Conservation (phyloP, 306 rosid species). For the Lathyrus tuberosus region DNA sequence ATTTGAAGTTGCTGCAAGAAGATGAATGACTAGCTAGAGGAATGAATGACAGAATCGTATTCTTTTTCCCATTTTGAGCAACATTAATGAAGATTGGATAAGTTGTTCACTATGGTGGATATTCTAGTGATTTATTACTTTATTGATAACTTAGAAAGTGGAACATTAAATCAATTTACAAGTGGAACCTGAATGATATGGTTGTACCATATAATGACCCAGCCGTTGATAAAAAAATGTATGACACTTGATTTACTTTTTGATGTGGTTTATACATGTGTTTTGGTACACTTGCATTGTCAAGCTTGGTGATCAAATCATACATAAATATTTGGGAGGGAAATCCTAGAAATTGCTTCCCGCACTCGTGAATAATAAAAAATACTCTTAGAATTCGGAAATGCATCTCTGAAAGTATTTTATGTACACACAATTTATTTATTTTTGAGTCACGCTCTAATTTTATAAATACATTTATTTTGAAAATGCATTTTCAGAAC, state of each 20-base stretch:
- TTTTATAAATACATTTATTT: too few relatives aligned
- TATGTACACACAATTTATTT: too few relatives aligned
- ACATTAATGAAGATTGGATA: constrained; percentile 23
- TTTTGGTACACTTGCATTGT: background rate
- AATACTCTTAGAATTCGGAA: too few relatives aligned
- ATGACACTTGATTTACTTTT: background rate
- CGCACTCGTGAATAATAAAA: too few relatives aligned
- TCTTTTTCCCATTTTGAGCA: constrained; percentile 38
- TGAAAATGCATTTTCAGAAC: too few relatives aligned
- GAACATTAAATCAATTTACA: too few relatives aligned
- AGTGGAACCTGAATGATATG: background rate
- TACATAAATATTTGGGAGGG: background rate
- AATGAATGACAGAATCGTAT: constrained; percentile 4
- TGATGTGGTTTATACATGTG: background rate
- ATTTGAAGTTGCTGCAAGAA: constrained; percentile 31
- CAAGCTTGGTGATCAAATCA: background rate
- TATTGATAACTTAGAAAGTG: background rate
- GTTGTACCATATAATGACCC: background rate
- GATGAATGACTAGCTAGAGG: constrained; percentile 29
- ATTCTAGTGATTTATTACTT: constrained; percentile 13
- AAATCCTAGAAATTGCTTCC: too few relatives aligned
- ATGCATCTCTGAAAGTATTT: too few relatives aligned
- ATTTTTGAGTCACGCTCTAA: too few relatives aligned
- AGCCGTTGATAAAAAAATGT: background rate
- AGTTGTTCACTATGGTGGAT: constrained; percentile 43